Percentiles rank a stretch among this genome's conserved stretches.
These are phyloP conservation scores for Penicillium herquei DNA, from an alignment of 495 filamentous ascomycete species.

Conservation along the genomic window DNA sequence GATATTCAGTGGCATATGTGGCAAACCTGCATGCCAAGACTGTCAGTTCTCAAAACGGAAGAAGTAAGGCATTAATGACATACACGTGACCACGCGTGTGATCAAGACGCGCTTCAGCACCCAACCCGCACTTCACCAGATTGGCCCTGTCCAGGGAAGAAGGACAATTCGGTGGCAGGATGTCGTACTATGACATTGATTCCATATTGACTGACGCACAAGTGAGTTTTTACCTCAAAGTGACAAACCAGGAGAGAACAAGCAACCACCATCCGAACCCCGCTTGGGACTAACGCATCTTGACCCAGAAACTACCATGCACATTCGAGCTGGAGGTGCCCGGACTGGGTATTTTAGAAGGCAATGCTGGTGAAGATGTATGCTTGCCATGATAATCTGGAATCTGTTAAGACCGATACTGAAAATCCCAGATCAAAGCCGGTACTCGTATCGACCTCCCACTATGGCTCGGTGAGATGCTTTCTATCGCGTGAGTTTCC, in stretches of 20 bases:
- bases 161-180: slow-evolving; percentile 19
- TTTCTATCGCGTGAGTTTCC: slow-evolving; percentile 68
- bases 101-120: slow-evolving; percentile 1
- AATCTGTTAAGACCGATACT: slow-evolving; percentile 1
- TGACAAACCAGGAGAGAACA: background rate
- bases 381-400: background rate
- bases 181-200: slow-evolving; percentile 92
- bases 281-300: slow-evolving; percentile 16
- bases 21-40: background rate
- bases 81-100: background rate
- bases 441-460: slow-evolving; percentile 80
- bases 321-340: slow-evolving; percentile 88
- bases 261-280: background rate
- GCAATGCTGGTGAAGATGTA: slow-evolving; percentile 67
- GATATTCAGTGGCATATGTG: background rate
- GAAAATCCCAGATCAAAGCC: slow-evolving; percentile 60
- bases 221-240: slow-evolving; percentile 40
- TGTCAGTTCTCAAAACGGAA: no score
- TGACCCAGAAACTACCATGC: slow-evolving; percentile 82
- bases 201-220: slow-evolving; percentile 91
- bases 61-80: background rate
- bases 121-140: background rate
- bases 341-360: slow-evolving; percentile 82
- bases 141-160: background rate
- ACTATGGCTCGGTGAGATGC: slow-evolving; percentile 96